A percentile compares a stretch with the other conserved stretches of the same genome.
Conservation (phyloP, 2,329 filamentous ascomycete genomes). For the Claviceps maximensis region DNA sequence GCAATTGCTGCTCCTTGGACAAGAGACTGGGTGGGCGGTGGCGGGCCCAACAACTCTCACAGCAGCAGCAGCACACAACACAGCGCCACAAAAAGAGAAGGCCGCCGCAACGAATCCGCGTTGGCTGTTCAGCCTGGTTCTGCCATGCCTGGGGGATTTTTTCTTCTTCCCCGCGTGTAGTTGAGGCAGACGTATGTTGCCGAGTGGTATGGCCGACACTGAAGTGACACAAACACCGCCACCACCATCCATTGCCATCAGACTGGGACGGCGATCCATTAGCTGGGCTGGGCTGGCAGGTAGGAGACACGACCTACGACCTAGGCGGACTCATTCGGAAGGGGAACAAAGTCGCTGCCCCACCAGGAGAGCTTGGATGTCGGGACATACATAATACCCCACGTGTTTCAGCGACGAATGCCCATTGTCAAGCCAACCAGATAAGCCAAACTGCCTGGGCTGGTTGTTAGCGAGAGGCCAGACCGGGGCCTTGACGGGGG, state of each 20-base stretch:
- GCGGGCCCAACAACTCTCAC: not conserved
- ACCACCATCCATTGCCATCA: not conserved
- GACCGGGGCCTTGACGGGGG: not conserved
- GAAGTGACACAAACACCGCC: not conserved
- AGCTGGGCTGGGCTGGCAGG: not conserved
- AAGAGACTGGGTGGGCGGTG: not conserved
- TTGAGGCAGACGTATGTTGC: not conserved
- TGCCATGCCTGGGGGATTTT: not conserved
- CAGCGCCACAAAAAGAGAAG: not conserved
- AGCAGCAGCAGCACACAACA: not conserved
- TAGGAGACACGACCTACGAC: too few relatives aligned
- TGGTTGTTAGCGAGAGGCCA: not conserved
- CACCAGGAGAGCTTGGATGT: not conserved
- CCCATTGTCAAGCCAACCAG: slow-evolving; percentile 13
- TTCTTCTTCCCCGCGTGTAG: not conserved
- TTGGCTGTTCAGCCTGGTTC: not conserved
- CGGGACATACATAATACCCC: slow-evolving; percentile 1
- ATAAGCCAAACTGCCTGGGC: not conserved
- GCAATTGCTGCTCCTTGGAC: not conserved
- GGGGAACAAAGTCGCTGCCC: not conserved
- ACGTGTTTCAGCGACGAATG: slow-evolving; percentile 14
- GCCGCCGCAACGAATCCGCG: not conserved
- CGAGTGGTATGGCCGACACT: too few relatives aligned
- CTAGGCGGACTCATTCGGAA: not conserved
- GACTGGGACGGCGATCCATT: not conserved